Percentiles rank a stretch among this genome's conserved stretches.
These are phyloP conservation scores for Trichoderma asperelloides DNA, from an alignment of 495 filamentous ascomycete genomes.

Conservation along the genomic window DNA sequence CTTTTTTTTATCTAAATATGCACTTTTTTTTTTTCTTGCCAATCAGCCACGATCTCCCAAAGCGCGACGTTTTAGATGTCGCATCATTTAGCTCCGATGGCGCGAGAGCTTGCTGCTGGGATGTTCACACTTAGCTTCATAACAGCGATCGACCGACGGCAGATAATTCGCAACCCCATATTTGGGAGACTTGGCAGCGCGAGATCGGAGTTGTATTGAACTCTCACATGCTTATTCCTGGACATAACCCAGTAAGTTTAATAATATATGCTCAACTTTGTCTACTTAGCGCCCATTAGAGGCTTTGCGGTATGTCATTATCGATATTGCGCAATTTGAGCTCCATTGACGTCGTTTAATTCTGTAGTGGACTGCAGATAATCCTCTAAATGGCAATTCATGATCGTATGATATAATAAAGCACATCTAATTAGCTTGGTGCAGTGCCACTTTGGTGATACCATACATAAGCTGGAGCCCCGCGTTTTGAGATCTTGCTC, in stretches of 20 bases:
- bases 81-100: constrained; percentile 5
- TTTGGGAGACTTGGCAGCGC: neutral
- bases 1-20: neutral
- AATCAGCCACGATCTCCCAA: neutral
- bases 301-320: neutral
- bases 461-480: neutral
- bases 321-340: neutral
- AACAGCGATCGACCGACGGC: neutral
- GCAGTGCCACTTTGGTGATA: neutral
- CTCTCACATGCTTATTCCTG: neutral
- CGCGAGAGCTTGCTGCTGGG: neutral
- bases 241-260: neutral
- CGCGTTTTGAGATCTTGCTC: neutral
- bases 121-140: neutral
- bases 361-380: neutral
- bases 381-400: neutral
- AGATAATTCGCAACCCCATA: neutral
- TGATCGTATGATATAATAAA: neutral
- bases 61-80: neutral
- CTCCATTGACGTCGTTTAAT: neutral
- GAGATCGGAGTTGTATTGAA: neutral
- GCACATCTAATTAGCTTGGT: neutral
- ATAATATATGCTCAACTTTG: neutral
- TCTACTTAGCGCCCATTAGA: neutral
- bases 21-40: neutral